Conservation (phyloP, 2,329 filamentous ascomycete genomes). For the Trichoderma atroviride region DNA sequence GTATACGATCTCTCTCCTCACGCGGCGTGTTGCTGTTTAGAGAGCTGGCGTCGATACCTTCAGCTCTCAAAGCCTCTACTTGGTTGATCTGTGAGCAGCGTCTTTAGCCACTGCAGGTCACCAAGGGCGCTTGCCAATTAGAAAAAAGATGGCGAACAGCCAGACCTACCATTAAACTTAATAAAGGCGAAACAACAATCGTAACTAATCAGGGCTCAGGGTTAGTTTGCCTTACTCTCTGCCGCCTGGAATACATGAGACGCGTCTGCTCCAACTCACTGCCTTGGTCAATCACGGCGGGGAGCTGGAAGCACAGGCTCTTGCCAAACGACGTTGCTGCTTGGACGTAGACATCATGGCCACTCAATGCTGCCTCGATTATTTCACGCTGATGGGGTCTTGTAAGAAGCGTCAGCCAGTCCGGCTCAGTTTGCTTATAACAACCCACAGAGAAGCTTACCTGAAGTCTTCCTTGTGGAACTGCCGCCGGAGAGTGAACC, state of each 20-base stretch:
- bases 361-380: conserved; percentile 76
- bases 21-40: conserved; percentile 81
- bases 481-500: conserved; percentile 72
- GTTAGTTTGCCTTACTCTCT: not conserved
- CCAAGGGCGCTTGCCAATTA: not conserved
- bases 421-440: not conserved
- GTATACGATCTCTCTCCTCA: conserved; percentile 66
- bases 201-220: conserved; percentile 62
- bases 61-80: conserved; percentile 74
- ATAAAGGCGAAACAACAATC: conserved; percentile 83
- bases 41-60: conserved; percentile 78
- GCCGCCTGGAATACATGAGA: conserved; percentile 14
- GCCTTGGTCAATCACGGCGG: conserved; percentile 83
- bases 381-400: conserved; percentile 87
- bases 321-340: conserved; percentile 91
- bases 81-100: conserved; percentile 74
- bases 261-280: conserved; percentile 57
- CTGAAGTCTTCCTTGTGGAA: conserved; percentile 76
- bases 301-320: conserved; percentile 89
- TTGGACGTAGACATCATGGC: conserved; percentile 90
- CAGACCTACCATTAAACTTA: conserved; percentile 76
- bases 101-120: not conserved
- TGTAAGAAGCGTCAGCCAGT: conserved; percentile 6
- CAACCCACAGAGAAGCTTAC: conserved; percentile 42
- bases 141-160: conserved; percentile 1